These are phyloP conservation scores for Gnetum montanum DNA, from an alignment of 75 land plant genomes.

Conservation along the genomic window DNA sequence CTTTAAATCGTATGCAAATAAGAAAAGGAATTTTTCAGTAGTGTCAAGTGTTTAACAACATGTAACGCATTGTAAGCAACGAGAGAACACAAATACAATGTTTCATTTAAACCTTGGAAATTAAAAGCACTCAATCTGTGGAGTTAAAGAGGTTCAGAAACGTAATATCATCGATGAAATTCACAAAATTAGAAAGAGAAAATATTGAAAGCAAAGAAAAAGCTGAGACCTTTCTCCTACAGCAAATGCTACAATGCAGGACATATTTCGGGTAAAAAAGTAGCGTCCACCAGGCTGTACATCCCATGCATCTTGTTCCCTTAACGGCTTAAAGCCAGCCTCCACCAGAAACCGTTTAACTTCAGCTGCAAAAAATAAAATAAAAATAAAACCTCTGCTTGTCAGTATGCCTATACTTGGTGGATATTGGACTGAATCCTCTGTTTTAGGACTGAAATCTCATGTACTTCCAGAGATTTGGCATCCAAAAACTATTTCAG, in stretches of 20 bases:
- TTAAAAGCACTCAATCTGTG: not conserved
- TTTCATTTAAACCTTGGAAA: not conserved
- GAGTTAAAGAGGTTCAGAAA: not conserved
- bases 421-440: too few species aligned
- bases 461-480: too few species aligned
- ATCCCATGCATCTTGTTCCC: slow-evolving; percentile 91
- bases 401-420: too few species aligned
- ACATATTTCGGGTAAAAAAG: slow-evolving; percentile 93
- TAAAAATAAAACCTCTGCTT: not conserved
- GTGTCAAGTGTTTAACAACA: too few species aligned
- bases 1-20: too few species aligned
- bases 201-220: not conserved
- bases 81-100: too few species aligned
- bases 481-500: too few species aligned
- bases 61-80: too few species aligned
- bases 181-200: not conserved
- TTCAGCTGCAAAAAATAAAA: slow-evolving; percentile 51
- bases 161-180: not conserved
- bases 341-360: slow-evolving; percentile 62
- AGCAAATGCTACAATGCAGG: slow-evolving; percentile 84
- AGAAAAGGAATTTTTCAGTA: too few species aligned
- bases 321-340: slow-evolving; percentile 74
- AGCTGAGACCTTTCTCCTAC: slow-evolving; percentile 66
- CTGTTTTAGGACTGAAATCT: too few species aligned
- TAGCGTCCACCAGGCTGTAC: slow-evolving; percentile 88